phyloP scores from a whole-genome alignment of 164 flowering plant species.

The Saururus chinensis region DNA sequence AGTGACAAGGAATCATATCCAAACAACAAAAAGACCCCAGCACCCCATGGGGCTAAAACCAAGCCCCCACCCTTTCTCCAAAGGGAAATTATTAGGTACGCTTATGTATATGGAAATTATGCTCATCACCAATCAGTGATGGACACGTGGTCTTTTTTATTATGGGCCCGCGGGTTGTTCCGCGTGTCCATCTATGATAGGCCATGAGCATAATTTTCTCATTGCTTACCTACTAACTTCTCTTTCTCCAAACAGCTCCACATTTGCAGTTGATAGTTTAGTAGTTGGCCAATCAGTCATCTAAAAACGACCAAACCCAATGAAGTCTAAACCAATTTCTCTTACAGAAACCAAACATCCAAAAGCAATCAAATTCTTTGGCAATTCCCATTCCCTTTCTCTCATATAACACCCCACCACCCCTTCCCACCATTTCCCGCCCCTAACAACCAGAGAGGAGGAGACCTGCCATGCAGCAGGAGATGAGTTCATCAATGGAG shows the following conservation, averaged over 20 bases:
- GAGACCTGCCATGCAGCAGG: constrained; percentile 6
- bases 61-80: too few relatives aligned
- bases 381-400: constrained; percentile 1
- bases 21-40: neutral
- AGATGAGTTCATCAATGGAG: constrained; percentile 22
- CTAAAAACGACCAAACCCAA: constrained; percentile 10
- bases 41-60: neutral
- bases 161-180: too few relatives aligned
- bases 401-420: neutral
- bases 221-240: too few relatives aligned
- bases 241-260: constrained; percentile 24
- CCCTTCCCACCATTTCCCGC: constrained; percentile 2
- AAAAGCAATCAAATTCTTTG: neutral
- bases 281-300: constrained; percentile 47
- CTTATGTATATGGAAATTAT: too few relatives aligned
- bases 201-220: too few relatives aligned
- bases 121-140: too few relatives aligned
- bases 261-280: constrained; percentile 8
- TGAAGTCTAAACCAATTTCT: constrained; percentile 1
- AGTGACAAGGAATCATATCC: neutral
- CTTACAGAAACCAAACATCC: constrained; percentile 5
- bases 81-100: too few relatives aligned
- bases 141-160: too few relatives aligned
- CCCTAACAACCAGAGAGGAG: constrained; percentile 8
- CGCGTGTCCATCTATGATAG: too few relatives aligned